Conservation (phyloP, 208 protist species). For the Acanthamoeba royreba region DNA sequence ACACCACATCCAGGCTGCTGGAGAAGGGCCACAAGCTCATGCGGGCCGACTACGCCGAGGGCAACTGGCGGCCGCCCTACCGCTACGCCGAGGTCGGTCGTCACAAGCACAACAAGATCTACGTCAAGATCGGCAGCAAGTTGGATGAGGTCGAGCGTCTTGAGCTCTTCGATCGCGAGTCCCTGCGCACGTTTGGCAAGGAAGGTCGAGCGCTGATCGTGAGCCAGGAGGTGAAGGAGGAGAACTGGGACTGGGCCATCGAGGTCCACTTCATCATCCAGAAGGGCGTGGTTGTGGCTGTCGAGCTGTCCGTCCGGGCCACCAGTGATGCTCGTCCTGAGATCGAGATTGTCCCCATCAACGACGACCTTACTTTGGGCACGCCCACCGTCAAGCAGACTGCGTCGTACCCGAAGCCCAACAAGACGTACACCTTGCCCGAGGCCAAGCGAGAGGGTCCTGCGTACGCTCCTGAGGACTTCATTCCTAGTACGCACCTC, state of each 20-base stretch:
- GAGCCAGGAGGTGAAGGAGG: background rate
- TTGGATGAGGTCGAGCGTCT: background rate
- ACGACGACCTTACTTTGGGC: background rate
- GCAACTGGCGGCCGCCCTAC: background rate
- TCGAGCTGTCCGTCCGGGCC: background rate
- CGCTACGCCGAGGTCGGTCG: background rate
- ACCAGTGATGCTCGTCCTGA: background rate
- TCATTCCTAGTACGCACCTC: background rate
- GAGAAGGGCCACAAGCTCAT: background rate
- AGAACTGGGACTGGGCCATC: background rate
- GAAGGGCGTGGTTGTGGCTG: background rate
- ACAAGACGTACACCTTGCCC: background rate
- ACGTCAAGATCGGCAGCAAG: background rate
- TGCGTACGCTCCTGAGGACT: background rate
- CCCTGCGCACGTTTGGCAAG: constrained; percentile 12
- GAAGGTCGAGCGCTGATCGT: background rate
- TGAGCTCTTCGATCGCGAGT: background rate
- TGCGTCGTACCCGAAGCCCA: background rate
- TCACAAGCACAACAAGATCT: constrained; percentile 38
- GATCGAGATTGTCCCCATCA: background rate
- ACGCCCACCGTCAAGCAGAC: background rate
- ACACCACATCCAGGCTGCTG: background rate
- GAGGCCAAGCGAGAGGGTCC: background rate
- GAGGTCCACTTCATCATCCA: background rate
- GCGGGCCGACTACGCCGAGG: background rate